These are phyloP conservation scores for Blumeria graminis DNA, from an alignment of 2,329 filamentous ascomycete genomes.

Conservation along the genomic window DNA sequence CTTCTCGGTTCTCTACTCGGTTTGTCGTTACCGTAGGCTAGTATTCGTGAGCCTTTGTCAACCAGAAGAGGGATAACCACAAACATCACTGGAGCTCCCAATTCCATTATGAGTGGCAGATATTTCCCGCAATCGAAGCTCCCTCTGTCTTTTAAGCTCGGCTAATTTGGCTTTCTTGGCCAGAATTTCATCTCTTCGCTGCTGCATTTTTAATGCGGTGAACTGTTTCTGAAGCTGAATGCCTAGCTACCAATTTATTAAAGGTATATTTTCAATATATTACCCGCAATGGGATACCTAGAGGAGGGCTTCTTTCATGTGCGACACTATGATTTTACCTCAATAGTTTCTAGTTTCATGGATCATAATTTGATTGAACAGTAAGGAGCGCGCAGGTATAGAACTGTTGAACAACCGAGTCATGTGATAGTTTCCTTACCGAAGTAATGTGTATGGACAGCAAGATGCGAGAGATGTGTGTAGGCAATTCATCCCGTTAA, in stretches of 20 bases:
- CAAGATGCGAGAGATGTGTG: too few relatives aligned
- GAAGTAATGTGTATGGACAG: too few relatives aligned
- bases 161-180: conserved; percentile 94
- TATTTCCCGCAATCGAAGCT: conserved; percentile 57
- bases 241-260: background rate
- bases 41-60: conserved; percentile 8
- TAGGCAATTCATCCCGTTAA: too few relatives aligned
- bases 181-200: conserved; percentile 84
- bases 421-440: too few relatives aligned
- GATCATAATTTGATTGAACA: too few relatives aligned
- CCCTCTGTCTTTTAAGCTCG: conserved; percentile 81
- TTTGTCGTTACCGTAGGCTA: conserved; percentile 45
- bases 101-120: conserved; percentile 42
- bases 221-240: background rate
- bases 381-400: too few relatives aligned
- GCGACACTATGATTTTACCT: too few relatives aligned
- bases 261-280: too few relatives aligned
- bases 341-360: too few relatives aligned
- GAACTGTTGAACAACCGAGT: too few relatives aligned
- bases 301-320: too few relatives aligned
- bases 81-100: conserved; percentile 46
- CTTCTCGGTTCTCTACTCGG: conserved; percentile 43
- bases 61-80: conserved; percentile 10
- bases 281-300: too few relatives aligned
- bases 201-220: conserved; percentile 25